These are phyloP conservation scores for Berberis thunbergii DNA, from an alignment of 164 flowering plant genomes.

Conservation along the genomic window DNA sequence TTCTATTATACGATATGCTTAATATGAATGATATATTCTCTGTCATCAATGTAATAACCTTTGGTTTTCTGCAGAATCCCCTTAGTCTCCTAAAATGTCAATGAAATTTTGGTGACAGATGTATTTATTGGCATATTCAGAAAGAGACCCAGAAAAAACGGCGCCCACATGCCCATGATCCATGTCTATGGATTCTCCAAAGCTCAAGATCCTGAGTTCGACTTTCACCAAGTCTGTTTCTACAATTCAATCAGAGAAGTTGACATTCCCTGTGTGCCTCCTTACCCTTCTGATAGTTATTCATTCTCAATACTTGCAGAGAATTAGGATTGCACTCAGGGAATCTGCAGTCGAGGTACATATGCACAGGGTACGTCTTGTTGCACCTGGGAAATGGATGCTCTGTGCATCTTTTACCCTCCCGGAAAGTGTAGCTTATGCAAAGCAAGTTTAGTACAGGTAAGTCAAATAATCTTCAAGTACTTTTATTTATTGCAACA, in stretches of 20 bases:
- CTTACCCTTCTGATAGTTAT: neutral
- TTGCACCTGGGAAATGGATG: slow-evolving; percentile 98
- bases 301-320: slow-evolving; percentile 30
- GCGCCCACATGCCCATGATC: slow-evolving; percentile 47
- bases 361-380: slow-evolving; percentile 76
- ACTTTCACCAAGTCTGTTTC: slow-evolving; percentile 62
- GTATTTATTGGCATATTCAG: slow-evolving; percentile 65
- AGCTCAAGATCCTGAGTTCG: slow-evolving; percentile 85
- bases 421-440: slow-evolving; percentile 62
- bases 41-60: too few species aligned
- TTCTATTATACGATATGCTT: too few species aligned
- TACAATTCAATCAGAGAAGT: neutral
- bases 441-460: slow-evolving; percentile 13
- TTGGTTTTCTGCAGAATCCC: neutral
- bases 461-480: neutral
- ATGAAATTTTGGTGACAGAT: slow-evolving; percentile 33
- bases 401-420: slow-evolving; percentile 81
- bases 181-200: slow-evolving; percentile 95
- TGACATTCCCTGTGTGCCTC: neutral
- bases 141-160: slow-evolving; percentile 18
- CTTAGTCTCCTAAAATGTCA: neutral
- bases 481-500: too few species aligned
- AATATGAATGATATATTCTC: too few species aligned
- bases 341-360: slow-evolving; percentile 63
- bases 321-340: slow-evolving; percentile 56